A percentile compares a stretch with the other conserved stretches of the same genome.
These are phyloP conservation scores for Aspergillus avenaceus DNA, from an alignment of 495 filamentous ascomycete species.

Conservation along the genomic window DNA sequence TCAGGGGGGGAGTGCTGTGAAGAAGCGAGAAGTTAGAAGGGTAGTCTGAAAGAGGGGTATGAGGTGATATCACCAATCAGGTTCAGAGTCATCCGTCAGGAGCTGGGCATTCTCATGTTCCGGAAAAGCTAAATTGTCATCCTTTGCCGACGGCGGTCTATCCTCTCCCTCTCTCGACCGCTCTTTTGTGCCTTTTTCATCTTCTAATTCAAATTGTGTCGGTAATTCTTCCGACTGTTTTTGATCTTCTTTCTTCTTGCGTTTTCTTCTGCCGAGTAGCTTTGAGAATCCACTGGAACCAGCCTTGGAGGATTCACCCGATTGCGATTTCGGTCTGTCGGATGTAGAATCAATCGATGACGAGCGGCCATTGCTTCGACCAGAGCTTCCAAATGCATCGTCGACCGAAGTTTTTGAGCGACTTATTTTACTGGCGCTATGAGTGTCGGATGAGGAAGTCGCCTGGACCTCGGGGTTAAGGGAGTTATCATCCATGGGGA, in stretches of 20 bases:
- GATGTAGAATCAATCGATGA: constrained; percentile 40
- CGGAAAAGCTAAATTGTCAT: constrained; percentile 16
- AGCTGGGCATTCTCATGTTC: constrained; percentile 48
- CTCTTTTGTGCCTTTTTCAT: constrained; percentile 18
- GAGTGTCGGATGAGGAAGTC: constrained; percentile 23
- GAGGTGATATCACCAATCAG: constrained; percentile 68
- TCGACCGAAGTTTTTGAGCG: constrained; percentile 31
- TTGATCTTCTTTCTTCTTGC: constrained; percentile 35
- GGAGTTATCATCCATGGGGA: constrained; percentile 29
- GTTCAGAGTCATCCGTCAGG: constrained; percentile 66
- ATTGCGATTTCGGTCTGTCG: constrained; percentile 42
- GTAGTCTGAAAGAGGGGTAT: constrained; percentile 31
- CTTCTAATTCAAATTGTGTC: constrained; percentile 12
- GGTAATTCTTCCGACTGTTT: constrained; percentile 26
- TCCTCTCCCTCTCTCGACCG: constrained; percentile 25
- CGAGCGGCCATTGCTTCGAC: constrained; percentile 39
- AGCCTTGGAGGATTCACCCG: constrained; percentile 35
- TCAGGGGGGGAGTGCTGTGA: constrained; percentile 56
- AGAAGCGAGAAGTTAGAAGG: constrained; percentile 15
- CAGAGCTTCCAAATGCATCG: constrained; percentile 29
- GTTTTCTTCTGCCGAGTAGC: constrained; percentile 45
- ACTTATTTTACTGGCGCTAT: constrained; percentile 19
- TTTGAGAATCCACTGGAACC: constrained; percentile 47
- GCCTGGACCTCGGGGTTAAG: constrained; percentile 14
- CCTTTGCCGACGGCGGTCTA: constrained; percentile 15